Evolutionary conservation across 2,329 filamentous ascomycete species (phyloP), one percentile per base, ranked within the genome.

Genomic region (Cercospora sesami): DNA sequence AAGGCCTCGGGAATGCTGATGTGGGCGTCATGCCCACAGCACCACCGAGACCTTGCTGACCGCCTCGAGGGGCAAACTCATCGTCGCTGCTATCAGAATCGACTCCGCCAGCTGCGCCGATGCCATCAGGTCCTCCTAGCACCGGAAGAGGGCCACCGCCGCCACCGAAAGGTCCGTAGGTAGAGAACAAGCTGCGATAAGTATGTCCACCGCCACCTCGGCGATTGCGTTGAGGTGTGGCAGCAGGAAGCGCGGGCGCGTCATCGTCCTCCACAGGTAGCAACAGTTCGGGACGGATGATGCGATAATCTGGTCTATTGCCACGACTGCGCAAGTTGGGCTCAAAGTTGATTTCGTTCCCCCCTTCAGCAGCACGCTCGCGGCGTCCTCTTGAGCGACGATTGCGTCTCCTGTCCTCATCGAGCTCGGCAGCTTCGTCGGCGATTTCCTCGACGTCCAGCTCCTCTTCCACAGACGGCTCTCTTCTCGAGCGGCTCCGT

Each of bases 11-110:
- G 21, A 82, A 79, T 23, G 79, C 81, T 48, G 86, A 81, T 5
- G 86, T 87, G 21, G 87, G 86, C 6, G 86, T 87, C 83, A 89
- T 88, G 55, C 87, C 87, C 60, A 92, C 83, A 68, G 89, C 86
- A 57, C 90, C 91, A 57, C 83, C 84, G 60, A 84, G 71, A 79
- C 79, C 69, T 85, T 60, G 79, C 76, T 75, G 85, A 87, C 68
- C 90, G 87, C 67, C 69, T 71, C 89, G 88, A 71, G 86, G 60
- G 85, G 80, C 71, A 8, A 62, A 66, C 76, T 99, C 95, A 73
- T 99, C 95, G 74, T 99, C 95, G 78, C 95, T 99, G 79, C 93
- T 97, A 78, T 99, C 95, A 5, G 94, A 97, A 75, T 98, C 95
- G 8, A 89, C 91, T 63, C 91, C 92, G 30, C 90, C 93, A 69